Conservation (phyloP, 768 basidiomycete species). For the Boletus pseudopeckii region DNA sequence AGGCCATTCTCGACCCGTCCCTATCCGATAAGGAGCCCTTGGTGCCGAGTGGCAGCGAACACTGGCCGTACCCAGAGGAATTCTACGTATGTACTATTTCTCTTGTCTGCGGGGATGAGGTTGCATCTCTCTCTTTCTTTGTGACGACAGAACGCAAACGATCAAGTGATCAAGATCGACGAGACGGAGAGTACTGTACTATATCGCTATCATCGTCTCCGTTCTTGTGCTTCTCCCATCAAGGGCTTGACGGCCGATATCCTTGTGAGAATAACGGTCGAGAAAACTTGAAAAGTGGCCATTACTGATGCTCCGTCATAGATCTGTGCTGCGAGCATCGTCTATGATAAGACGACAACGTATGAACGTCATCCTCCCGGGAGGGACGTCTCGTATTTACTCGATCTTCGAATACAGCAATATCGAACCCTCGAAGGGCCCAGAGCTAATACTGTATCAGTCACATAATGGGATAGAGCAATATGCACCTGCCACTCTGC, state of each 20-base stretch:
- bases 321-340: conserved; percentile 55
- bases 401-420: conserved; percentile 26
- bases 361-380: conserved; percentile 60
- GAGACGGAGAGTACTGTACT: conserved; percentile 44
- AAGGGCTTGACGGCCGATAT: conserved; percentile 85
- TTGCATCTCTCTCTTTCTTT: not conserved
- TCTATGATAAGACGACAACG: conserved; percentile 46
- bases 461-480: not conserved
- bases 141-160: conserved; percentile 51
- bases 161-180: conserved; percentile 37
- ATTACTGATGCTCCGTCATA: conserved; percentile 13
- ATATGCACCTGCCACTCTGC: too few relatives aligned
- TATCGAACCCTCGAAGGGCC: conserved; percentile 16
- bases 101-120: not conserved
- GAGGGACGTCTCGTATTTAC: conserved; percentile 37
- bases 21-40: conserved; percentile 43
- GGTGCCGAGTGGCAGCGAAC: conserved; percentile 54
- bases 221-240: conserved; percentile 72
- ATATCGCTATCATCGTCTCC: conserved; percentile 85
- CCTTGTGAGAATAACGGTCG: conserved; percentile 46
- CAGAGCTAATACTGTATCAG: not conserved
- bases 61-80: conserved; percentile 80
- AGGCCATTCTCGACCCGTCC: conserved; percentile 63
- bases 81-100: conserved; percentile 53
- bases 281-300: not conserved